Conservation (phyloP, 2,329 filamentous ascomycete genomes). For the Dothideomycetidae sp. region DNA sequence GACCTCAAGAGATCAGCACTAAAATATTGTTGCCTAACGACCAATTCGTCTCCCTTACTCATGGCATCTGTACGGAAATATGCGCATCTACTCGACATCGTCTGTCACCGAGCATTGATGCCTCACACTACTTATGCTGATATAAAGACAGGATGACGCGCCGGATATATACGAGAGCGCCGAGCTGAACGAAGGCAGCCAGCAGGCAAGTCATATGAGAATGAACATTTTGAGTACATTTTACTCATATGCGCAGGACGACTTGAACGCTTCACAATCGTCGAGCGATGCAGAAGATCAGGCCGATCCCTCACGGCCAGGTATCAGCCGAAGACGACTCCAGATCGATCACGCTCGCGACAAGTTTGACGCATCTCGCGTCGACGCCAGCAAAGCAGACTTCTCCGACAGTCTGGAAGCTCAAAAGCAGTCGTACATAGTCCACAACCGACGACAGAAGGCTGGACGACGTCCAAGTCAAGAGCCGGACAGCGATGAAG, state of each 20-base stretch:
- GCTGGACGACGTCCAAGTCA: slow-evolving; percentile 38
- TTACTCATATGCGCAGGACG: too few species aligned
- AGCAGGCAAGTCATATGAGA: neutral
- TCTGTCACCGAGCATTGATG: slow-evolving; percentile 4
- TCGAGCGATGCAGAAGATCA: slow-evolving; percentile 15
- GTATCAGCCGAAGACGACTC: slow-evolving; percentile 61
- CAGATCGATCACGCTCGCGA: slow-evolving; percentile 66
- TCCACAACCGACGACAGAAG: slow-evolving; percentile 53
- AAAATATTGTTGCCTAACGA: too few species aligned
- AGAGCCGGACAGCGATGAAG: slow-evolving; percentile 23
- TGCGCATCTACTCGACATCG: slow-evolving; percentile 12
- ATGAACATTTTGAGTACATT: too few species aligned
- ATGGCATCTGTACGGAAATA: slow-evolving; percentile 14
- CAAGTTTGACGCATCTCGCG: slow-evolving; percentile 59
- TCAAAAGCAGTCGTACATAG: slow-evolving; percentile 72
- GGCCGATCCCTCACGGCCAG: slow-evolving; percentile 39
- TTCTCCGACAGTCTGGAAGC: slow-evolving; percentile 79
- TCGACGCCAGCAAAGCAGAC: slow-evolving; percentile 67
- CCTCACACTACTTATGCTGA: too few species aligned
- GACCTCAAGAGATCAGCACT: too few species aligned
- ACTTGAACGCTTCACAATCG: slow-evolving; percentile 10
- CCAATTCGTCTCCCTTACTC: too few species aligned
- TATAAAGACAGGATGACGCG: slow-evolving; percentile 35
- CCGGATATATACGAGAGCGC: slow-evolving; percentile 96
- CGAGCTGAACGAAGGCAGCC: slow-evolving; percentile 71